Evolutionary conservation across 2,329 filamentous ascomycete genomes (phyloP), one percentile per base, ranked within the genome.

Genomic region (Incumbomyces lentus): DNA sequence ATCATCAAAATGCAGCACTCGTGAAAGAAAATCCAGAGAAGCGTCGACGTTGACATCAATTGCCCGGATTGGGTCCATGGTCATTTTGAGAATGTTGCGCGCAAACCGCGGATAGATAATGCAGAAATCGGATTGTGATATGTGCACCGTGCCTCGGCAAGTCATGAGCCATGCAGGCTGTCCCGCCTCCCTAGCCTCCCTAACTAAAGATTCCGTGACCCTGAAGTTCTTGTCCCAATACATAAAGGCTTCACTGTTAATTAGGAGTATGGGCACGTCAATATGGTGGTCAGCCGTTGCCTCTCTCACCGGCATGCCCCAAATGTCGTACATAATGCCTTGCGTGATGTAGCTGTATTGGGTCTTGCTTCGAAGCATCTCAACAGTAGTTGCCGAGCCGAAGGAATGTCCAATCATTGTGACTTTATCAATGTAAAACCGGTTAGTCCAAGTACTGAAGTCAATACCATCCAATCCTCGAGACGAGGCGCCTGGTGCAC

Each of bases 201-300:
- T 63, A 58, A 78, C 75, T 13, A 84, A 64, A 0, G 68, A 65
- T 51, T 73, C 68, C 8, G 82, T 69, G 31, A 73, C 69, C 34
- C 76, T 64, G 56, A 81, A 81, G 50, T 83, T 84, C 2, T 71
- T 67, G 17, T 74, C 70, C 80, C 80, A 84, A 62, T 83, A 80
- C 69, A 82, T 82, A 63, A 84, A 84, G 0, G 78, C 80, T 60
- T 84, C 81, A 5, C 73, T 77, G 40, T 81, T 81, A 57, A 84
- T 78, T 2, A 74, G 75, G 5, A 84, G 67, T 6, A 84, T 57
- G 4, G 80, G 80, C 11, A 72, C 68, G 32, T 66, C 64, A 37
- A 75, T 71, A 13, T 68, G 66, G 47, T 73, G 65, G 3, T 67
- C 55, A 1, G 66, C 63, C 14, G 69, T 65, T 54, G 66, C 43